Evolutionary conservation across 768 basidiomycete species (phyloP), one percentile per base, ranked within the genome.

Genomic region (Polyporus arcularius): DNA sequence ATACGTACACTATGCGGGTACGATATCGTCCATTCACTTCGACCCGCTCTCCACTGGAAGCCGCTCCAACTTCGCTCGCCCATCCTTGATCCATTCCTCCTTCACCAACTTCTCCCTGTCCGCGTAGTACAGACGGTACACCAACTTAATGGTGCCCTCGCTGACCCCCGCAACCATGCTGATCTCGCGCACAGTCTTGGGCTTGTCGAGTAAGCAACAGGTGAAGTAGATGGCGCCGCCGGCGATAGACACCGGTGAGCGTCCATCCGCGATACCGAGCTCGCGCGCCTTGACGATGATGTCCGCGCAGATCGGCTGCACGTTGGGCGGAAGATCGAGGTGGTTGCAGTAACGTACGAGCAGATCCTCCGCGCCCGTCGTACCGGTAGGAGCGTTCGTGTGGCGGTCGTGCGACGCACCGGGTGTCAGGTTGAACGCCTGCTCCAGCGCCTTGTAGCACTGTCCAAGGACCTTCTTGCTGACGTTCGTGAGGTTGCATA

Each of bases 191-290:
- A 89, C 82, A 26, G 86, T 82, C 75, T 92, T 93, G 30, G 77
- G 68, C 68, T 86, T 85, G 55, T 89, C 92, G 68, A 96, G 80
- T 45, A 98, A 71, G 65, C 88, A 82, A 70, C 91, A 92, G 32
- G 92, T 92, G 76, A 98, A 98, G 78, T 90, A 94, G 61, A 99
- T 94, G 18, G 94, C 92, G 42, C 93, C 94, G 43, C 94, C 93
- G n/a, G 96, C 97, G 66, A 99, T 95, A n/a, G 97, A 97, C 53
- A 98, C 92, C 1, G 96, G 96, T 68, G 88, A 93, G 62, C 97
- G 82, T 28, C 97, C 97, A 70, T 95, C 94, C 38, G 95, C 94
- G 62, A 96, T 89, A 45, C 93, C 92, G 65, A 90, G 83, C 63
- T 90, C 82, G 54, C 93, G 84, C 14, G 92, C 91, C 32, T 85